Conservation (phyloP, 2,329 filamentous ascomycete genomes). For the Bipolaris zeicola region DNA sequence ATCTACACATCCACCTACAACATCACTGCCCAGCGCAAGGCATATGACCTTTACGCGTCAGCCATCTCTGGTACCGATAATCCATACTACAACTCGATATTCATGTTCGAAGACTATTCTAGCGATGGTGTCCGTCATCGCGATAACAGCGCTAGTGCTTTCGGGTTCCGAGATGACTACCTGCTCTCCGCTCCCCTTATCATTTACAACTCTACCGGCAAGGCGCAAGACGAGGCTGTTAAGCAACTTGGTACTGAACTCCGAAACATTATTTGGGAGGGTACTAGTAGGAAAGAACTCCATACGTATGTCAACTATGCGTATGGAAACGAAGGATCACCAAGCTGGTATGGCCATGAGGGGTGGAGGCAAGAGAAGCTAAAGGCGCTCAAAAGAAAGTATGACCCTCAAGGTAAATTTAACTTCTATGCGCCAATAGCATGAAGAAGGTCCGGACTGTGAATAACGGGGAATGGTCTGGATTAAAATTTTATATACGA, state of each 20-base stretch:
- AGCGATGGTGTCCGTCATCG: slow-evolving; percentile 48
- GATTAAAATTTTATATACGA: no score
- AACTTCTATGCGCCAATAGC: slow-evolving; percentile 37
- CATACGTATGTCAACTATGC: slow-evolving; percentile 47
- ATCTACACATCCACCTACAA: slow-evolving; percentile 41
- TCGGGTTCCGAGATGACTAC: slow-evolving; percentile 50
- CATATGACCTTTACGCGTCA: slow-evolving; percentile 48
- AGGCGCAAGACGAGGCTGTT: slow-evolving; percentile 16
- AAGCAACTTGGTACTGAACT: slow-evolving; percentile 23
- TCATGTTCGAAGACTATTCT: slow-evolving; percentile 64
- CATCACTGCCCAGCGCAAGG: slow-evolving; percentile 42
- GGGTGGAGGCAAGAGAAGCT: slow-evolving; percentile 40
- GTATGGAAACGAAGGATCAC: slow-evolving; percentile 35
- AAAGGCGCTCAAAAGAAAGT: slow-evolving; percentile 39
- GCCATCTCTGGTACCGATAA: slow-evolving; percentile 35
- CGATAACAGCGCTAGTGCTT: neutral
- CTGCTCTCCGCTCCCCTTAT: slow-evolving; percentile 29
- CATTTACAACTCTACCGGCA: slow-evolving; percentile 22
- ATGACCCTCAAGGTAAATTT: slow-evolving; percentile 41
- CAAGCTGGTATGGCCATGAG: slow-evolving; percentile 43
- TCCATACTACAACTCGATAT: slow-evolving; percentile 48
- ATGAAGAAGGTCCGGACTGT: neutral
- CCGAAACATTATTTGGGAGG: slow-evolving; percentile 26
- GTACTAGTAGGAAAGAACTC: slow-evolving; percentile 26
- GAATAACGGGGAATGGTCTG: no score